phyloP scores from a whole-genome alignment of 306 rosid species.

The Heteromeles arbutifolia region DNA sequence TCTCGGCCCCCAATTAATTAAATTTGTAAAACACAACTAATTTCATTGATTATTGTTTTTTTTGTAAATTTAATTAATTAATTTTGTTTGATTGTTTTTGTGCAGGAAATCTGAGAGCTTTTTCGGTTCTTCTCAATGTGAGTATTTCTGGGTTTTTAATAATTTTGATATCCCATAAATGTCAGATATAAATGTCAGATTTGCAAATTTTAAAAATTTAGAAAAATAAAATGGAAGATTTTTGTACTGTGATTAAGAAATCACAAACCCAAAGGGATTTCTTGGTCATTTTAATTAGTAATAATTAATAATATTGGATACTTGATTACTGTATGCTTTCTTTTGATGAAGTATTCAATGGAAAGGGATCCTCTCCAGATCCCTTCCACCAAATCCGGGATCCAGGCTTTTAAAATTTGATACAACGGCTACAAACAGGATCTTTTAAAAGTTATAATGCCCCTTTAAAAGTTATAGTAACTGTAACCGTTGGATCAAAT shows the following conservation, averaged over 20 bases:
- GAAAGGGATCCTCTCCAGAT: too few relatives aligned
- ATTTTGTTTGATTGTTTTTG: background rate
- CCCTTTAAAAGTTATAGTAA: too few relatives aligned
- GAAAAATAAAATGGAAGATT: background rate
- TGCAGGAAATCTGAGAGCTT: background rate
- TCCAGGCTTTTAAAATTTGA: too few relatives aligned
- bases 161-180: background rate
- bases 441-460: too few relatives aligned
- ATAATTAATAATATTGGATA: background rate
- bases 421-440: too few relatives aligned
- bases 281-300: background rate
- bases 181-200: too few relatives aligned
- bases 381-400: too few relatives aligned
- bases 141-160: background rate
- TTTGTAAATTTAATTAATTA: background rate
- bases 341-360: background rate
- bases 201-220: background rate
- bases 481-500: too few relatives aligned
- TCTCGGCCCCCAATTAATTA: too few relatives aligned
- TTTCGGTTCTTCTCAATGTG: background rate
- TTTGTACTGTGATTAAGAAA: background rate
- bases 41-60: background rate
- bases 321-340: background rate
- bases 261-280: background rate
- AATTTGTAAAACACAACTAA: background rate